These are phyloP conservation scores for Pseudotulostoma volvatum DNA, from an alignment of 495 filamentous ascomycete species.

Conservation along the genomic window DNA sequence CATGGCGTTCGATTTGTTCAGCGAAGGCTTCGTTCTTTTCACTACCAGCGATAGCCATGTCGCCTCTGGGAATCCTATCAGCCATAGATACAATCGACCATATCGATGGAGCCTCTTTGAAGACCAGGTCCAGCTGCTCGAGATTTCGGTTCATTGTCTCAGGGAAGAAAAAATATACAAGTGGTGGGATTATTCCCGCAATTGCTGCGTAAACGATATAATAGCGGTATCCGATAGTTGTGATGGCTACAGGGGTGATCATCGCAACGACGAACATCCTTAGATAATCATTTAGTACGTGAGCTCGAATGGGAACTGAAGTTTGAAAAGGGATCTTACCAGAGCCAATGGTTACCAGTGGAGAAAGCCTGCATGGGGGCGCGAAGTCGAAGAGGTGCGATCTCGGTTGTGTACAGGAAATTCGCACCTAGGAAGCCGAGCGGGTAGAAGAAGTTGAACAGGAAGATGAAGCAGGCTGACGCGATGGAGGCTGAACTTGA, in stretches of 20 bases:
- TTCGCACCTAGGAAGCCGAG: slow-evolving; percentile 36
- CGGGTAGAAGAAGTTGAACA: slow-evolving; percentile 40
- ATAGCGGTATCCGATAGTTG: slow-evolving; percentile 10
- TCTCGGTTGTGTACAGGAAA: slow-evolving; percentile 36
- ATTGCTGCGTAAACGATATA: slow-evolving; percentile 25
- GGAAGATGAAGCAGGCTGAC: slow-evolving; percentile 33
- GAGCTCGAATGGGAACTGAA: background rate
- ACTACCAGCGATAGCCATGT: background rate
- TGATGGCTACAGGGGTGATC: slow-evolving; percentile 29
- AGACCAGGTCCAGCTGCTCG: slow-evolving; percentile 47
- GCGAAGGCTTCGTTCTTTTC: background rate
- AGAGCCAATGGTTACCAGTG: slow-evolving; percentile 23
- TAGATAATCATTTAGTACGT: too few relatives aligned
- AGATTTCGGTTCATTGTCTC: slow-evolving; percentile 44
- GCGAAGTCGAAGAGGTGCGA: slow-evolving; percentile 30
- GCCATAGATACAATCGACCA: background rate
- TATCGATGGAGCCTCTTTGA: slow-evolving; percentile 24
- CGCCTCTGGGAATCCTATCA: slow-evolving; percentile 13
- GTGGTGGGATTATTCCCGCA: slow-evolving; percentile 16
- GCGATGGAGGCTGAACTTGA: slow-evolving; percentile 16
- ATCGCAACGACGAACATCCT: slow-evolving; percentile 40
- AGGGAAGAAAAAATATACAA: slow-evolving; percentile 48
- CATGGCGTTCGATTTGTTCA: background rate
- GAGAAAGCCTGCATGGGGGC: slow-evolving; percentile 23
- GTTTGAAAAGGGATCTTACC: slow-evolving; percentile 1